Evolutionary conservation across 495 filamentous ascomycete species (phyloP).

Genomic region (Jackrogersella minutella): DNA sequence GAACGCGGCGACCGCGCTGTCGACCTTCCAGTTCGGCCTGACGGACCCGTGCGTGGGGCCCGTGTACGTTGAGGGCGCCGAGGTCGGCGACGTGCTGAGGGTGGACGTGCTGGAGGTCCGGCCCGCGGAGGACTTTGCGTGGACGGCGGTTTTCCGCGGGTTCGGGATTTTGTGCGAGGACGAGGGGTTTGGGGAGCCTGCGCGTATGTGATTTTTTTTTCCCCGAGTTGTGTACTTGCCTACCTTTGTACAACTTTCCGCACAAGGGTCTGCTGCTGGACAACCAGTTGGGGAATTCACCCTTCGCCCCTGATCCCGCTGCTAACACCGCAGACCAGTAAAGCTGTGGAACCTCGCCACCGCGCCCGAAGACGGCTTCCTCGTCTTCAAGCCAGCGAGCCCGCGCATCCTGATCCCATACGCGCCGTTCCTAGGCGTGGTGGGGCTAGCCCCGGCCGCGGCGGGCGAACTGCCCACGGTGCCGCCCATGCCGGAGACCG

Average conservation of each 20-base stretch:
- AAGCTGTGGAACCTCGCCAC: neutral
- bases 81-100: neutral
- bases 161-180: neutral
- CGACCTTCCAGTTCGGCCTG: too few species aligned
- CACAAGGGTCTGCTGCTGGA: too few species aligned
- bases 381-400: neutral
- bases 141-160: neutral
- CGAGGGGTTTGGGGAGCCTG: neutral
- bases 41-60: neutral
- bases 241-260: too few species aligned
- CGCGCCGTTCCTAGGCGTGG: neutral
- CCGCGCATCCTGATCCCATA: neutral
- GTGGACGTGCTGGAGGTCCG: neutral
- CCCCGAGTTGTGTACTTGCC: too few species aligned
- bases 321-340: neutral
- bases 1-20: neutral
- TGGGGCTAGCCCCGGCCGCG: neutral
- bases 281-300: too few species aligned
- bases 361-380: neutral
- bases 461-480: neutral
- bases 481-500: neutral
- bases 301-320: too few species aligned
- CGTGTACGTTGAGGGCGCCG: neutral
- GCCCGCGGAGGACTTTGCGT: neutral
- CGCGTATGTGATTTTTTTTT: neutral